phyloP scores from a whole-genome alignment of 176 grass and related monocot genomes.

The Avena eriantha region DNA sequence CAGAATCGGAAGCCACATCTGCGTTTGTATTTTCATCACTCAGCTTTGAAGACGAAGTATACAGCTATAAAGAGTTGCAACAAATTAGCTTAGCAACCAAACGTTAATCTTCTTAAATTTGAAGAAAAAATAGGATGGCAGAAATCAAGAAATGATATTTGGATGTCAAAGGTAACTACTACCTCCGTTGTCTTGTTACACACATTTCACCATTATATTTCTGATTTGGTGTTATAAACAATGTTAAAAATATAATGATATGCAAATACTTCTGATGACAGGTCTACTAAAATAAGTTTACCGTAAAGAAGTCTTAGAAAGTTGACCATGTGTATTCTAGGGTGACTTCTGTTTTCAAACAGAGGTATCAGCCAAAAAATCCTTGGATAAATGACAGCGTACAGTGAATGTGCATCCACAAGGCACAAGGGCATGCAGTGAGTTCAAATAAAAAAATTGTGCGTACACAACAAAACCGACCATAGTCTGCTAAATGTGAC shows the following conservation, averaged over 20 bases:
- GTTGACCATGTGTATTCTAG: constrained; percentile 1
- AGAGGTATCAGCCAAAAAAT: neutral
- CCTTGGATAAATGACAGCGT: constrained; percentile 36
- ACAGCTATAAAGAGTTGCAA: constrained; percentile 57
- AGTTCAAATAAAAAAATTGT: constrained; percentile 6
- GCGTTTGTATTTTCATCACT: constrained; percentile 54
- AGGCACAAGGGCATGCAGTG: neutral
- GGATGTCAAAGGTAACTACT: constrained; percentile 6
- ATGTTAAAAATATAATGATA: constrained; percentile 18
- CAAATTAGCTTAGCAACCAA: constrained; percentile 30
- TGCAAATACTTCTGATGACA: constrained; percentile 3
- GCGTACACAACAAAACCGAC: constrained; percentile 1
- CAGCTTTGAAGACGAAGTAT: constrained; percentile 51
- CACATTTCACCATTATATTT: neutral
- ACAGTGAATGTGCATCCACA: constrained; percentile 25
- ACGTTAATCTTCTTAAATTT: constrained; percentile 16
- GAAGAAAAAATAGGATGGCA: constrained; percentile 33
- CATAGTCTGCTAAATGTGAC: constrained; percentile 4
- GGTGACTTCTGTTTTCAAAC: constrained; percentile 17
- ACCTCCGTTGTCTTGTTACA: neutral
- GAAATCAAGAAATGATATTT: constrained; percentile 27
- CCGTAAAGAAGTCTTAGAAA: neutral
- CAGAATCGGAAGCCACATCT: constrained; percentile 60
- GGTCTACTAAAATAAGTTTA: constrained; percentile 28
- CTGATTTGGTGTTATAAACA: neutral